Base-by-base conservation (phyloP, 2,329 filamentous ascomycete genomes). In the Fusarium robinianum region DNA sequence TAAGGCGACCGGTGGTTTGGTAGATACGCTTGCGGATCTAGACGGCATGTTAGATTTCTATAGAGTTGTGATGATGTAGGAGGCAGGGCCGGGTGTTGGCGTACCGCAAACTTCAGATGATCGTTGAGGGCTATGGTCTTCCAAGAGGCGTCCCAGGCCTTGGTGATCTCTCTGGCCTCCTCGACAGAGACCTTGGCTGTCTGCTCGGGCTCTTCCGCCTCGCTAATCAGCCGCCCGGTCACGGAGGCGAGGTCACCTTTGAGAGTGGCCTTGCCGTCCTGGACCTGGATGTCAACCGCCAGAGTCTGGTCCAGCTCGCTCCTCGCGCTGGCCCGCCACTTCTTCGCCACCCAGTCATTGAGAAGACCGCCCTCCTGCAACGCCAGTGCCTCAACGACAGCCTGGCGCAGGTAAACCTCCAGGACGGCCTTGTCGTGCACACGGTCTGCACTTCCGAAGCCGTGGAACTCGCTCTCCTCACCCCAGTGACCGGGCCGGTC, bases 11-110 rank as follows among this genome's bases (percentile, higher is more conserved):
- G n/a, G 86, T 91, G 48, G 95, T 76, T 66, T 94, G 87, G 66
- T 86, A 82, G 49, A 90, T 73, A 46, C 89, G 85, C 72, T 96
- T 95, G 61, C 84, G 73, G 54, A 94, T 77, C 91, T 96, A 56
- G 15, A n/a, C n/a, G 5, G 30, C 5, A 29, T 53, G 46, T 63
- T 45, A 62, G 55, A n/a, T n/a, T n/a, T n/a, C n/a, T 34, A 21
- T 6, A 8, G n/a, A 8, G 36, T 7, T 9, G 9, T 1, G 7
- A 18, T 2, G 4, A 5, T 12, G n/a, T 14, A 2, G 9, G 5
- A 8, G 24, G 6, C 33, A 16, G 11, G 19, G 23, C 6, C 12
- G 25, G 48, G n/a, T n/a, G n/a, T n/a, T n/a, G n/a, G 76, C 84
- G 53, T 78, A 94, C 88, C 44, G 83, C 81, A 72, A 94, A 91